A percentile compares a stretch with the other conserved stretches of the same genome.
phyloP scores from a whole-genome alignment of 2,329 filamentous ascomycete genomes.

The Rhynchosporium graminicola region DNA sequence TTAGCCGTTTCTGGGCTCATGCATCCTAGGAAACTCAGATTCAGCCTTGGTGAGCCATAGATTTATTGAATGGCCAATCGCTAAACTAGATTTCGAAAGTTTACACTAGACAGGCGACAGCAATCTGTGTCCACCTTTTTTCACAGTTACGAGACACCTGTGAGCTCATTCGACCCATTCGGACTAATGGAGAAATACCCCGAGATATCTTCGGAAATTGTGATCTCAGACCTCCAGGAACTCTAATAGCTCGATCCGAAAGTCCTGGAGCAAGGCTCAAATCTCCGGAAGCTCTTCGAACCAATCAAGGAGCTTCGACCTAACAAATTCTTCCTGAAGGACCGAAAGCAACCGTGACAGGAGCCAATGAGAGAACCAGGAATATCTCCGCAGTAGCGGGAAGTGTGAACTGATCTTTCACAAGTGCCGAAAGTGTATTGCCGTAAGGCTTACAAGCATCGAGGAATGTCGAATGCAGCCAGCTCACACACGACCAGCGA shows the following conservation, averaged over 20 bases:
- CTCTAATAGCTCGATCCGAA: not conserved
- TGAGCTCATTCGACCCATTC: no score
- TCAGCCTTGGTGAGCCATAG: no score
- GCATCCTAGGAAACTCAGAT: no score
- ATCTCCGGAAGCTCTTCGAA: not conserved
- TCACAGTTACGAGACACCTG: not conserved
- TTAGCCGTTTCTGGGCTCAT: no score
- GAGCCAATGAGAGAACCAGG: not conserved
- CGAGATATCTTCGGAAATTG: not conserved
- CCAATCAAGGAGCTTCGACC: not conserved
- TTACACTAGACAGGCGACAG: not conserved
- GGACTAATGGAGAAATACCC: no score
- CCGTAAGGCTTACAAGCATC: not conserved
- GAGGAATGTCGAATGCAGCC: not conserved
- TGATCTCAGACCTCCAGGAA: not conserved
- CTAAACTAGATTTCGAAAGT: no score
- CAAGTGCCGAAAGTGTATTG: not conserved
- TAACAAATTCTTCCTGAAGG: not conserved
- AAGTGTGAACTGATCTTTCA: not conserved
- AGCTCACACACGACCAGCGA: not conserved
- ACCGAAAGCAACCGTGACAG: not conserved
- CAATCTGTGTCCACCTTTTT: not conserved
- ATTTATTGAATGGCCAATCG: no score
- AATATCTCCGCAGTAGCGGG: not conserved
- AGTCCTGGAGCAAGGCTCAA: not conserved